Percentiles rank a stretch among this genome's conserved stretches.
phyloP scores from a whole-genome alignment of 805 yeast species.

The Saccharomyces paradoxus region DNA sequence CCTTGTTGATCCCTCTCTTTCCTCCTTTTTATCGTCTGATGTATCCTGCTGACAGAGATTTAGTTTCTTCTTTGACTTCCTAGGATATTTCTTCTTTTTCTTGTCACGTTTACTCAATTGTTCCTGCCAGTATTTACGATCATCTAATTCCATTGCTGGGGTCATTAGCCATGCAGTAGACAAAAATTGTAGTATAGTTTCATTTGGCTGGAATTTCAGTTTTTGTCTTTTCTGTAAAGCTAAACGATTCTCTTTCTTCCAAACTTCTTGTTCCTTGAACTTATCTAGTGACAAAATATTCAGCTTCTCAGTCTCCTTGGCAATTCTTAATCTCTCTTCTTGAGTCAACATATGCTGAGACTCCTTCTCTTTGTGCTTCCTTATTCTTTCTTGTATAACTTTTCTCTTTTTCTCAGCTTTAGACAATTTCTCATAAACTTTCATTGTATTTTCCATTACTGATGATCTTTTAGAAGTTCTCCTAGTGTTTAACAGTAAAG shows the following conservation, averaged over 20 bases:
- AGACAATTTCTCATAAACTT: conserved; percentile 63
- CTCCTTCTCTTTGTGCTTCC: conserved; percentile 41
- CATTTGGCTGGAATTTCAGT: conserved; percentile 46
- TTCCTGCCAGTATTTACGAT: conserved; percentile 38
- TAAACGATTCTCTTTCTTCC: conserved; percentile 68
- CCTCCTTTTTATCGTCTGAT: not conserved
- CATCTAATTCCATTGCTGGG: conserved; percentile 56
- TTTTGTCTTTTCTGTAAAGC: conserved; percentile 63
- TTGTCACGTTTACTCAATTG: conserved; percentile 34
- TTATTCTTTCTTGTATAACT: conserved; percentile 34
- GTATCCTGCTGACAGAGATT: not conserved
- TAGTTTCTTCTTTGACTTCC: conserved; percentile 36
- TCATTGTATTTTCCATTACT: conserved; percentile 68
- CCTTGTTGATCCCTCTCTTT: not conserved
- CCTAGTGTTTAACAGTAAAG: conserved; percentile 45
- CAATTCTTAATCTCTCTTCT: conserved; percentile 54
- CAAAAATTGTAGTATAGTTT: conserved; percentile 15
- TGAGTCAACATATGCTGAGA: conserved; percentile 34
- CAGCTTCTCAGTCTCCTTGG: conserved; percentile 72
- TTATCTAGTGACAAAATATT: conserved; percentile 65
- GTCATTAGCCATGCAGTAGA: conserved; percentile 36
- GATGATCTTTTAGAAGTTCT: conserved; percentile 71
- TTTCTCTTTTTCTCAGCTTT: conserved; percentile 56
- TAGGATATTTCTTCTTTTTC: conserved; percentile 36
- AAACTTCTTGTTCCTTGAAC: conserved; percentile 78